Evolutionary conservation across 148 eudicot genomes (phyloP).

Genomic region (Rhododendron mucronatum): DNA sequence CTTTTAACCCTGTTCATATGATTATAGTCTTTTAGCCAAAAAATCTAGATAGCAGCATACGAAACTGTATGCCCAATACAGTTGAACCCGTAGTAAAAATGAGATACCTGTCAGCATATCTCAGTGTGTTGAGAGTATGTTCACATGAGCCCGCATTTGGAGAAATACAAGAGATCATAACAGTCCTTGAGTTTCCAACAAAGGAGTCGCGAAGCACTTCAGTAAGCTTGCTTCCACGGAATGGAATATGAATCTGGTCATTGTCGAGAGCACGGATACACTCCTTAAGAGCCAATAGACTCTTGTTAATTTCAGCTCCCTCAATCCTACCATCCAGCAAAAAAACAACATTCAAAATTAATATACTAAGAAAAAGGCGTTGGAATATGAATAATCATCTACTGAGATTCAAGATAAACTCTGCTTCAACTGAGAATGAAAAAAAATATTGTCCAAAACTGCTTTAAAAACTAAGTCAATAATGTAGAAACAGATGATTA

Average conservation of each 20-base stretch:
- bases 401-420: not conserved
- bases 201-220: slow-evolving; percentile 99
- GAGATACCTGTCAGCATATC: slow-evolving; percentile 95
- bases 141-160: slow-evolving; percentile 96
- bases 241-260: slow-evolving; percentile 96
- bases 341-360: not conserved
- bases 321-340: slow-evolving; percentile 64
- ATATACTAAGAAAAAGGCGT: no score
- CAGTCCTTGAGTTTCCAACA: slow-evolving; percentile 97
- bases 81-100: slow-evolving; percentile 1
- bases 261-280: slow-evolving; percentile 99
- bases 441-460: not conserved
- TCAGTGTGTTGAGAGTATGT: slow-evolving; percentile 92
- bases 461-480: not conserved
- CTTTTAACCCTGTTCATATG: slow-evolving; percentile 80
- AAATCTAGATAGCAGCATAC: not conserved
- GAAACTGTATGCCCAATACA: not conserved
- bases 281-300: slow-evolving; percentile 96
- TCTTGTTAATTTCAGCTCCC: slow-evolving; percentile 99
- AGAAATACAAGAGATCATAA: slow-evolving; percentile 98
- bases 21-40: not conserved
- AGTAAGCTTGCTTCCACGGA: slow-evolving; percentile 99
- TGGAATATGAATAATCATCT: not conserved
- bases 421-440: not conserved
- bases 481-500: not conserved